Conservation (phyloP, 2,329 filamentous ascomycete genomes). For the Ramularia endophylla region DNA sequence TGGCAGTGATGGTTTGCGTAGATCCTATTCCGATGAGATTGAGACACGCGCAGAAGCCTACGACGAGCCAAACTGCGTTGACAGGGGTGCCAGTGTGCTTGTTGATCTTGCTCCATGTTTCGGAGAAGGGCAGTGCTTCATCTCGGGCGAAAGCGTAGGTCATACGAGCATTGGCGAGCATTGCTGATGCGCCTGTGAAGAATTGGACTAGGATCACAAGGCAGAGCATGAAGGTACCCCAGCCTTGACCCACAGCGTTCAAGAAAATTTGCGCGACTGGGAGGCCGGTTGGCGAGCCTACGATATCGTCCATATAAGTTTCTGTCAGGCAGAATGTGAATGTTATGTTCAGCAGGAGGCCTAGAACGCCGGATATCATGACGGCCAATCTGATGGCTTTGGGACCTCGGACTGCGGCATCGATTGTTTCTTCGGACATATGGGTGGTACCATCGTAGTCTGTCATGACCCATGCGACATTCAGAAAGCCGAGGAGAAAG, state of each 20-base stretch:
- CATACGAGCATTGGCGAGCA: slow-evolving; percentile 53
- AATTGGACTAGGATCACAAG: slow-evolving; percentile 55
- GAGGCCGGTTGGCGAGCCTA: slow-evolving; percentile 53
- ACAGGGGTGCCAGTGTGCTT: slow-evolving; percentile 54
- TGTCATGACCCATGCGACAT: slow-evolving; percentile 60
- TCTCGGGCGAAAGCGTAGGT: slow-evolving; percentile 37
- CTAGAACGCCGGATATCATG: slow-evolving; percentile 51
- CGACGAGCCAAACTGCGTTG: slow-evolving; percentile 59
- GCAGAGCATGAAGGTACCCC: slow-evolving; percentile 23
- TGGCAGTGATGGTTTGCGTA: slow-evolving; percentile 45
- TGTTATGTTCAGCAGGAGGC: slow-evolving; percentile 58
- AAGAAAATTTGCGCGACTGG: slow-evolving; percentile 53
- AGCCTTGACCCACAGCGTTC: slow-evolving; percentile 45
- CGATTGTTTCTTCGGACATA: slow-evolving; percentile 62
- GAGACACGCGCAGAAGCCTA: slow-evolving; percentile 49
- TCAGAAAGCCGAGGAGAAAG: slow-evolving; percentile 55
- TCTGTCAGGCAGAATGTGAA: slow-evolving; percentile 55
- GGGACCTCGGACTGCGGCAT: slow-evolving; percentile 56
- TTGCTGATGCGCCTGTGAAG: slow-evolving; percentile 59
- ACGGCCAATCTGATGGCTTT: slow-evolving; percentile 44
- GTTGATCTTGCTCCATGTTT: slow-evolving; percentile 38
- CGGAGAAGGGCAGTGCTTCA: slow-evolving; percentile 33
- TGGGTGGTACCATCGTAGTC: slow-evolving; percentile 63
- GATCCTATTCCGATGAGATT: slow-evolving; percentile 49
- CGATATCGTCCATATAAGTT: slow-evolving; percentile 50